Evolutionary conservation across 2,329 filamentous ascomycete genomes (phyloP), one percentile per base, ranked within the genome.

Genomic region (Phaeosphaeriaceae sp.): DNA sequence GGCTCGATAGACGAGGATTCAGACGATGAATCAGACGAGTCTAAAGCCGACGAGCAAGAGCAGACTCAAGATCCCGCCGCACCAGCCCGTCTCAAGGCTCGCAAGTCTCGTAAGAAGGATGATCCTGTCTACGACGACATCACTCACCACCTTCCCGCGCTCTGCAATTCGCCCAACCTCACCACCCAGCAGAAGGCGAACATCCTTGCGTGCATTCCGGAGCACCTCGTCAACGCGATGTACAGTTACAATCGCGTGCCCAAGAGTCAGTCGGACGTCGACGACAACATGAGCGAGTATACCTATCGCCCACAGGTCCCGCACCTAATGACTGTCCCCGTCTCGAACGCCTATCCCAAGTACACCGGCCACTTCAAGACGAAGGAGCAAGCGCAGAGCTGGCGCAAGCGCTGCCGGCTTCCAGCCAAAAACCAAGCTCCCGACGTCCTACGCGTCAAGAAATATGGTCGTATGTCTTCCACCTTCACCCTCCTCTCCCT

Each of bases 401-500:
- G 67, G 53, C 69, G 71, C 27, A 63, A 62, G 41, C 61, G 62
- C 17, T 31, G 33, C 1, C 66, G 68, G 9, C 10, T 60, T 10
- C 7, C 49, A 11, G 41, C 63, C 45, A 70, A 69, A 24, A 22
- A 41, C 1, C 31, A 54, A 5, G 67, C 67, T 13, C 2, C 45
- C 0, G 68, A 74, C 50, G 11, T 72, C 25, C 49, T 57, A 7
- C 63, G 60, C 15, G 71, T 75, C 25, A 68, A 67, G 45, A 40
- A 48, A 6, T 53, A 57, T 33, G 69, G 70, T 15, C 69, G 71
- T 64, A 62, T 54, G 63, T 61, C 9, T 3, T 17, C 11, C 19
- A 10, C 9, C 27, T 13, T 7, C 11, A 19, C 20, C 40, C 9
- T 11, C 6, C 7, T 44, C 27, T 33, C 10, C 17, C 41, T 7